These are phyloP conservation scores for Neofusicoccum kwambonambiense DNA, from an alignment of 2,329 filamentous ascomycete genomes.

Conservation along the genomic window DNA sequence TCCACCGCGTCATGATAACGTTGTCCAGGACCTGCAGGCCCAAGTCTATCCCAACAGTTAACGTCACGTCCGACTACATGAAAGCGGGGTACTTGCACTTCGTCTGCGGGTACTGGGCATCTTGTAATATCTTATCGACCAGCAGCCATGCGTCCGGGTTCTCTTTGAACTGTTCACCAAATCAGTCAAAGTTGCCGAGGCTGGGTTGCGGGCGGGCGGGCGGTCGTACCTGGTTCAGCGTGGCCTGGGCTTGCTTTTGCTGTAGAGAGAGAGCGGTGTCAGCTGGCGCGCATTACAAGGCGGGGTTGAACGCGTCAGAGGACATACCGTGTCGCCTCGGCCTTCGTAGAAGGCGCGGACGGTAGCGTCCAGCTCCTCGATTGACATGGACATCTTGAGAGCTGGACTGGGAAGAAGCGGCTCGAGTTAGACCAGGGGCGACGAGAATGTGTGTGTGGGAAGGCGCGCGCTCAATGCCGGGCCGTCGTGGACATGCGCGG, in stretches of 20 bases:
- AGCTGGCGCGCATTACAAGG: conserved; percentile 25
- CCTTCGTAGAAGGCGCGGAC: conserved; percentile 98
- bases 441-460: not conserved
- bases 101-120: conserved; percentile 89
- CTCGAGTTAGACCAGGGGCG: not conserved
- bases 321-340: conserved; percentile 82
- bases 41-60: conserved; percentile 60
- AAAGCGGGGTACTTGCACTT: conserved; percentile 69
- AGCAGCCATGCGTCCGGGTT: conserved; percentile 97
- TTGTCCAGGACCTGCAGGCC: conserved; percentile 95
- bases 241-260: conserved; percentile 95
- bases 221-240: conserved; percentile 78
- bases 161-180: conserved; percentile 79
- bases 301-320: conserved; percentile 11
- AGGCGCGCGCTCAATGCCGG: conserved; percentile 17
- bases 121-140: conserved; percentile 93
- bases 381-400: conserved; percentile 63
- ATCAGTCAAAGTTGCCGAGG: conserved; percentile 1
- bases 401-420: conserved; percentile 13
- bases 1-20: conserved; percentile 99
- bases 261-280: conserved; percentile 46
- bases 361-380: conserved; percentile 93
- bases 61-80: conserved; percentile 18
- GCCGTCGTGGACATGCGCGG: conserved; percentile 15
- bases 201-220: conserved; percentile 13